Base-by-base conservation (phyloP, 352 stramenopile genomes). In the Pythium aquatile region DNA sequence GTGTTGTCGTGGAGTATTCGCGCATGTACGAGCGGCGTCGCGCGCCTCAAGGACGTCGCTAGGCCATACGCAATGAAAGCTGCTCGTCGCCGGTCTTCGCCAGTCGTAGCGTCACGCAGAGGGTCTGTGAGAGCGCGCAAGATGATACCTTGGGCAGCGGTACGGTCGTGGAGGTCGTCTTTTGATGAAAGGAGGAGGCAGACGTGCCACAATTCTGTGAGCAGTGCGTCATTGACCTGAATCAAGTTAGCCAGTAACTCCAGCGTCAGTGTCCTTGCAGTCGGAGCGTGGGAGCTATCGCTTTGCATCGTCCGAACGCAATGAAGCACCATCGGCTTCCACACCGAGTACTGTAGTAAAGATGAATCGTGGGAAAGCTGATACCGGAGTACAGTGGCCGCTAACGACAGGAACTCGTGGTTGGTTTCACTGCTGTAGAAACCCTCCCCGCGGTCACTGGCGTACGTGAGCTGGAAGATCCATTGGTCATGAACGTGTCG, bases 161-260 rank as follows among this genome's bases (percentile, higher is more conserved):
- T 6, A 14, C 14, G 20, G 8, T 28, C n/a, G 11, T 33, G 4
- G 52, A 16, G 10, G 17, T 40, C 52, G 5, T n/a, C 5, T 9
- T 58, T 16, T 1, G 26, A 29, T 3, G 52, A 20, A 3, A 49
- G 51, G 14, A 63, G 35, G 17, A 68, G 26, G 37, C 54, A 63
- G 3, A 54, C 61, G 5, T 20, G 33, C 61, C 61, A 68, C 10
- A 68, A 47, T 7, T 63, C 44, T 29, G 39, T 40, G 16, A 57
- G 44, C 5, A 56, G 16, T 26, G 26, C 17, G 9, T 53, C 39
- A 16, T 57, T 29, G 16, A 49, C n/a, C 51, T 61, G 61, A 8
- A 66, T 56, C 40, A 66, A 20, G 10, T 44, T 5, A 5, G 52
- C 26, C 16, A 66, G 44, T 7, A 66, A 40, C 24, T 66, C 61